Evolutionary conservation across 2,329 filamentous ascomycete genomes (phyloP).

Genomic region (Onygenales sp.): DNA sequence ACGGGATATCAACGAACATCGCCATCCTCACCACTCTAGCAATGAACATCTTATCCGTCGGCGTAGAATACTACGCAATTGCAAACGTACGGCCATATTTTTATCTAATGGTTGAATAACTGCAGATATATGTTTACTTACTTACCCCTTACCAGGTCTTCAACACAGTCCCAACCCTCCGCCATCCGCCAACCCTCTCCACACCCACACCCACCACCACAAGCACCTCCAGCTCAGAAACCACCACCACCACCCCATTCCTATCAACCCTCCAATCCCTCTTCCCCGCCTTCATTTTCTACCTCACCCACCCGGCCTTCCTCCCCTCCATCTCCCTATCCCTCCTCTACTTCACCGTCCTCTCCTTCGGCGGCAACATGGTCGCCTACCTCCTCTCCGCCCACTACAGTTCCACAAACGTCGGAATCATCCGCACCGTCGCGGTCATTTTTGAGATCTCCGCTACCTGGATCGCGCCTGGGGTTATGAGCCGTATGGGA

Average conservation of each 20-base stretch:
- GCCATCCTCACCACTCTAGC: slow-evolving; percentile 40
- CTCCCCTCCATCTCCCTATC: slow-evolving; percentile 41
- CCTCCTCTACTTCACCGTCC: slow-evolving; percentile 46
- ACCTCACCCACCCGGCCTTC: slow-evolving; percentile 28
- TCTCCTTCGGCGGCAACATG: slow-evolving; percentile 47
- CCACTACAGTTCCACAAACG: slow-evolving; percentile 39
- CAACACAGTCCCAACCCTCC: neutral
- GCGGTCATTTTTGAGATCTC: slow-evolving; percentile 45
- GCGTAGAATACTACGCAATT: slow-evolving; percentile 33
- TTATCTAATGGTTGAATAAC: neutral
- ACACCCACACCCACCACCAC: neutral
- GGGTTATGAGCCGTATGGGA: slow-evolving; percentile 43
- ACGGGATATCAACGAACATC: slow-evolving; percentile 32
- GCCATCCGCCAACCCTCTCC: neutral
- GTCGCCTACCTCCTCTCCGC: slow-evolving; percentile 45
- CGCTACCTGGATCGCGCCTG: slow-evolving; percentile 44
- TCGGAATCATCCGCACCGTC: slow-evolving; percentile 39
- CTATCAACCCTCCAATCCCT: no score
- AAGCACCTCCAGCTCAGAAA: slow-evolving; percentile 2
- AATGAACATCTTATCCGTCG: slow-evolving; percentile 34
- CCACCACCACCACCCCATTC: no score
- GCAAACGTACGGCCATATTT: slow-evolving; percentile 17
- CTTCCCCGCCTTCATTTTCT: slow-evolving; percentile 18
- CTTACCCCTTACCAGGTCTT: neutral
- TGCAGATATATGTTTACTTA: neutral